Evolutionary conservation across 2,329 filamentous ascomycete genomes (phyloP).

Genomic region (Epichloe typhina): DNA sequence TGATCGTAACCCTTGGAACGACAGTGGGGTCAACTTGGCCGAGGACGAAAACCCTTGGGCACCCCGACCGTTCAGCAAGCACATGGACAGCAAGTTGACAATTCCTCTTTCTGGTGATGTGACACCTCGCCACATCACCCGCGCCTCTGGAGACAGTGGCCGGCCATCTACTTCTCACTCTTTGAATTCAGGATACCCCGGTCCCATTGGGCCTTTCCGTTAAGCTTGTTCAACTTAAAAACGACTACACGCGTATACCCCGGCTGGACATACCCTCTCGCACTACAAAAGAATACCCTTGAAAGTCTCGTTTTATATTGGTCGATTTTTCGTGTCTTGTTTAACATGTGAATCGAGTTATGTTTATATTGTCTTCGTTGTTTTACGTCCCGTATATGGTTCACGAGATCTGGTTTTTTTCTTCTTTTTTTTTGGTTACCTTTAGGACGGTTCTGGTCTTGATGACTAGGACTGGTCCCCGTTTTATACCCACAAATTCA

Average conservation of each 20-base stretch:
- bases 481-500: constrained; percentile 23
- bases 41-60: constrained; percentile 70
- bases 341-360: constrained; percentile 1
- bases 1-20: constrained; percentile 96
- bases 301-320: constrained; percentile 13
- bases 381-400: constrained; percentile 5
- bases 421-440: constrained; percentile 8
- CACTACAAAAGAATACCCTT: constrained; percentile 42
- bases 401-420: constrained; percentile 5
- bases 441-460: constrained; percentile 15
- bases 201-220: constrained; percentile 81
- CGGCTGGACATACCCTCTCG: constrained; percentile 55
- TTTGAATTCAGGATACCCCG: constrained; percentile 91
- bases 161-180: constrained; percentile 91
- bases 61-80: constrained; percentile 50
- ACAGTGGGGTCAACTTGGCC: constrained; percentile 85
- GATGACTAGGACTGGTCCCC: constrained; percentile 19
- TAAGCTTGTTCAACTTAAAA: constrained; percentile 44
- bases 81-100: constrained; percentile 47
- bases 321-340: background rate
- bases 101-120: constrained; percentile 64
- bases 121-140: constrained; percentile 71
- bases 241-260: constrained; percentile 41
- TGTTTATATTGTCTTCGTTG: constrained; percentile 6
- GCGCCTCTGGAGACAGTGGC: constrained; percentile 80